Evolutionary conservation across 2,329 filamentous ascomycete species (phyloP).

Genomic region (Ophiostoma montium): DNA sequence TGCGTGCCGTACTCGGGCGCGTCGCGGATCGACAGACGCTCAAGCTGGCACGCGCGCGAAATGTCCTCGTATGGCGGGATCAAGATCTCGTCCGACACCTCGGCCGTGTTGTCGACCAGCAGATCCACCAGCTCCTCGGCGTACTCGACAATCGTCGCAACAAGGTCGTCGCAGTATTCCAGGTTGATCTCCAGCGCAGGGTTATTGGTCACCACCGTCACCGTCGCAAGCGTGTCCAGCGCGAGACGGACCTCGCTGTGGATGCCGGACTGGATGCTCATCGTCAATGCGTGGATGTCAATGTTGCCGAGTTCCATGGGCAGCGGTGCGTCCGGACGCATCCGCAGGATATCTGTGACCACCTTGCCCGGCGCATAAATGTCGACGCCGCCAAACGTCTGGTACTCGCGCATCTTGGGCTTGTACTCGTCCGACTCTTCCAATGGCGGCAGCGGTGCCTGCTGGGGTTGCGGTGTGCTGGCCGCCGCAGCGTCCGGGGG

Average conservation of each 20-base stretch:
- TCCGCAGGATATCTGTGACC: conserved; percentile 50
- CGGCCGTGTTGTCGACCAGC: conserved; percentile 69
- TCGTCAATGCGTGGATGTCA: conserved; percentile 78
- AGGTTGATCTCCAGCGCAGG: conserved; percentile 53
- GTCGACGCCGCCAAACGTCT: conserved; percentile 58
- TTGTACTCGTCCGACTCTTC: conserved; percentile 38
- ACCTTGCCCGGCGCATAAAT: conserved; percentile 49
- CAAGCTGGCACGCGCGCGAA: conserved; percentile 59
- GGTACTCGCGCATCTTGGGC: conserved; percentile 39
- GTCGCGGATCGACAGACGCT: conserved; percentile 59
- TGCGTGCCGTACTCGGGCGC: conserved; percentile 58
- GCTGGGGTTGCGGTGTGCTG: conserved; percentile 5
- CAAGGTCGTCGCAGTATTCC: conserved; percentile 68
- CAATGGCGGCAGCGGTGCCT: conserved; percentile 23
- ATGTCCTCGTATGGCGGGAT: conserved; percentile 81
- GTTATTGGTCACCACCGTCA: conserved; percentile 47
- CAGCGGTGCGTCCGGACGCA: conserved; percentile 61
- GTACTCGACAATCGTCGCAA: conserved; percentile 79
- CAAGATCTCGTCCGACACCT: conserved; percentile 76
- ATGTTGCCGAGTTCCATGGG: conserved; percentile 72
- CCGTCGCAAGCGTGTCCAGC: conserved; percentile 64
- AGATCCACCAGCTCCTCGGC: conserved; percentile 78
- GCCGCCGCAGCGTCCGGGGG: conserved; percentile 10
- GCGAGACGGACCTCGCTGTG: conserved; percentile 81
- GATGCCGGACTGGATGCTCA: conserved; percentile 81